These are phyloP conservation scores for Skeletonema menzelii DNA, from an alignment of 108 stramenopile species.

Conservation along the genomic window DNA sequence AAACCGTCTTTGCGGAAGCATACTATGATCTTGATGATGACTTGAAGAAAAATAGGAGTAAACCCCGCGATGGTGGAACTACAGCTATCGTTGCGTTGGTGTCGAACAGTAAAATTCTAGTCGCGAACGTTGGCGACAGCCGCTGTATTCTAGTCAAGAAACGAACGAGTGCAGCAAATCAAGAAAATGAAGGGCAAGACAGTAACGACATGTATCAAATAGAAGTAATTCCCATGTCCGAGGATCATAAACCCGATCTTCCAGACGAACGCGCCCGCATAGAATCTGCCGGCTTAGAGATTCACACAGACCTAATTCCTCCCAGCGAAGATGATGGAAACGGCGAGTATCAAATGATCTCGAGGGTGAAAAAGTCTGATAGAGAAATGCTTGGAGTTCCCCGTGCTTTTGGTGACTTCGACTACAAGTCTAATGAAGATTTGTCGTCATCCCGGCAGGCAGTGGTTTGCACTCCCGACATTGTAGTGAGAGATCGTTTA, in stretches of 20 bases:
- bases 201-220: conserved; percentile 3
- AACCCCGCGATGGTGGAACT: conserved; percentile 57
- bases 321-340: conserved; percentile 46
- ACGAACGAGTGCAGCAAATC: conserved; percentile 6
- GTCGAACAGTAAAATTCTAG: conserved; percentile 55
- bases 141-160: conserved; percentile 78
- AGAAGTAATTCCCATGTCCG: conserved; percentile 57
- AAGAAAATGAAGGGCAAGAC: conserved; percentile 10
- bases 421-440: conserved; percentile 83
- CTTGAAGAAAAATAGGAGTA: conserved; percentile 31
- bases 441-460: conserved; percentile 76
- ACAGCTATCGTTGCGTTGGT: conserved; percentile 84
- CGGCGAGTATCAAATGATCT: conserved; percentile 1
- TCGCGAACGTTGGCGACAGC: conserved; percentile 92
- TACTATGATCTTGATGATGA: conserved; percentile 59
- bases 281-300: conserved; percentile 70
- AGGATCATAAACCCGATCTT: conserved; percentile 95
- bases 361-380: conserved; percentile 26
- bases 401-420: conserved; percentile 92
- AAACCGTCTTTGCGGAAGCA: conserved; percentile 33
- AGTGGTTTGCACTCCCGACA: conserved; percentile 79
- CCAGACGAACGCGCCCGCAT: conserved; percentile 77
- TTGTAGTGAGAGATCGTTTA: conserved; percentile 59
- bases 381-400: conserved; percentile 76
- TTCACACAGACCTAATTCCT: conserved; percentile 40